A percentile compares a stretch with the other conserved stretches of the same genome.
Evolutionary conservation across 2,329 filamentous ascomycete genomes (phyloP).

Genomic region (Neopestalotiopsis rosae): DNA sequence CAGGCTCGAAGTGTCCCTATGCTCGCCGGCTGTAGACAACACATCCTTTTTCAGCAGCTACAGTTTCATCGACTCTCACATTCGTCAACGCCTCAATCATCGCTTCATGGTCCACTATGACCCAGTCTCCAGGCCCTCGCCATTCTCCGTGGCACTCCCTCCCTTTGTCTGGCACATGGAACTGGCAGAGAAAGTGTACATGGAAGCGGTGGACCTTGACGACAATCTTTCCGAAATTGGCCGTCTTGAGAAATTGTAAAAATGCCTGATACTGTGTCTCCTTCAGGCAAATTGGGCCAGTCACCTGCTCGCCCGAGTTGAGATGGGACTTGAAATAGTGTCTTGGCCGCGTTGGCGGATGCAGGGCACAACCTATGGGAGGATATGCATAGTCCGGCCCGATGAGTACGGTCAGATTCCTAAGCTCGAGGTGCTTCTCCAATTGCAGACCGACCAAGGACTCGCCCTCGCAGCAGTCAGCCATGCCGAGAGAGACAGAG

Average conservation of each 20-base stretch:
- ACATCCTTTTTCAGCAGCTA: not conserved
- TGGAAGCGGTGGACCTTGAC: conserved; percentile 8
- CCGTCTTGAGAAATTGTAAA: not conserved
- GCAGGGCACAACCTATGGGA: not conserved
- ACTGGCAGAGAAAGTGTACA: conserved; percentile 8
- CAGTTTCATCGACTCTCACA: not conserved
- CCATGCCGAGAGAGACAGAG: not conserved
- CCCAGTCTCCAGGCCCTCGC: conserved; percentile 4
- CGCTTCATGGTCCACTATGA: not conserved
- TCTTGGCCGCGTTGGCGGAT: not conserved
- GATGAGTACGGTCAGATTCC: not conserved
- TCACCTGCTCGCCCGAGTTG: not conserved
- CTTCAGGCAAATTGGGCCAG: not conserved
- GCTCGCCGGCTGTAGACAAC: not conserved
- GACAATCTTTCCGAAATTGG: not conserved
- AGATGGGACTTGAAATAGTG: not conserved
- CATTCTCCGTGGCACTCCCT: not conserved
- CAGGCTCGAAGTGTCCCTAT: not conserved
- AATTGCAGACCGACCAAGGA: not conserved
- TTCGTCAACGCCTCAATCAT: not conserved
- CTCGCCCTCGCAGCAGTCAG: conserved; percentile 9
- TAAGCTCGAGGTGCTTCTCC: not conserved
- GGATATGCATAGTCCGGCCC: conserved; percentile 11
- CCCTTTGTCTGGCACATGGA: not conserved
- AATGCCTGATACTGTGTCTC: not conserved